Evolutionary conservation across 2,329 filamentous ascomycete genomes (phyloP).

Genomic region (Trichoderma sp.): DNA sequence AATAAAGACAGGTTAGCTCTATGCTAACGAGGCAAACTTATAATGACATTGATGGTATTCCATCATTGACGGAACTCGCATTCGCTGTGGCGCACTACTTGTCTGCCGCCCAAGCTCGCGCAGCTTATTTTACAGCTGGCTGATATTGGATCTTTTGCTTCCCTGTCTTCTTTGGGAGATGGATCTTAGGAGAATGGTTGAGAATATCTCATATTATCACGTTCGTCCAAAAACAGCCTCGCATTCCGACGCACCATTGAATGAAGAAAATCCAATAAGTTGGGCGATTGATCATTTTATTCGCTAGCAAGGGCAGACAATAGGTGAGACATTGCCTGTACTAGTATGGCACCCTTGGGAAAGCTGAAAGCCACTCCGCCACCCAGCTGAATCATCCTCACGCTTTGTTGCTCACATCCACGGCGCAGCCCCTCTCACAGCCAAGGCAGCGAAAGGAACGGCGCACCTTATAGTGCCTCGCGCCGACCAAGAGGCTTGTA

Average conservation of each 20-base stretch:
- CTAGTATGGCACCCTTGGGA: background rate
- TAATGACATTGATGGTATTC: background rate
- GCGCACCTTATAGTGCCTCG: slow-evolving; percentile 2
- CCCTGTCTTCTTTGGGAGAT: background rate
- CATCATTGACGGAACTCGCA: background rate
- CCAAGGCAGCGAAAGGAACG: slow-evolving; percentile 8
- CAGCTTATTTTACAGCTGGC: background rate
- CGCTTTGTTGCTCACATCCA: background rate
- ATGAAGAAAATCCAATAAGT: background rate
- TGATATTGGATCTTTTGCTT: background rate
- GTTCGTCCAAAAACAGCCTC: background rate
- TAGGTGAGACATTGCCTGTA: background rate
- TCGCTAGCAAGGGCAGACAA: background rate
- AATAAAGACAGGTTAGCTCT: background rate
- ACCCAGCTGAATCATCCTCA: background rate
- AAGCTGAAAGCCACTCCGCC: slow-evolving; percentile 5
- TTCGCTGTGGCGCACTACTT: background rate
- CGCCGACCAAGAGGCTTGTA: background rate
- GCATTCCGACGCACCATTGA: slow-evolving; percentile 5
- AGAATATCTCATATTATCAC: background rate
- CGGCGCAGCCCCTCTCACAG: background rate
- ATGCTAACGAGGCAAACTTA: background rate
- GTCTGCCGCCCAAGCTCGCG: background rate
- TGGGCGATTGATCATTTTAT: background rate
- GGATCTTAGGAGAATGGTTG: background rate